Evolutionary conservation across 306 rosid species (phyloP).

Genomic region (Cucurbita moschata): DNA sequence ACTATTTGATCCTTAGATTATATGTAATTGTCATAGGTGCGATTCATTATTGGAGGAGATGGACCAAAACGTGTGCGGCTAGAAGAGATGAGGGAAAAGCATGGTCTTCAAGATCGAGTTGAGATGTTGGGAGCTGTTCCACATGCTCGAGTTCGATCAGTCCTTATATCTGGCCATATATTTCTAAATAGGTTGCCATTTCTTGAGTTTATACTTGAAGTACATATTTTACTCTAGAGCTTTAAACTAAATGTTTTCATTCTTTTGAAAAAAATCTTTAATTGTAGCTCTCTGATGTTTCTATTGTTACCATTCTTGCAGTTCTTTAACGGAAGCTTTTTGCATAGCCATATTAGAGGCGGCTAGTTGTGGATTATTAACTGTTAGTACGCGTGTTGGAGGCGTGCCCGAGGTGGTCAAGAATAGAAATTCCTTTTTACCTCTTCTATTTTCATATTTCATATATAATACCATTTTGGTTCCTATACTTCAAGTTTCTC

Average conservation of each 20-base stretch:
- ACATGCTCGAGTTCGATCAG: conserved; percentile 65
- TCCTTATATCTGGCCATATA: conserved; percentile 70
- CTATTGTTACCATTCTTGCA: conserved; percentile 14
- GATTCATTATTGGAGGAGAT: conserved; percentile 82
- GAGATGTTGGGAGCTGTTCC: conserved; percentile 91
- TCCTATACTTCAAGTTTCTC: not conserved
- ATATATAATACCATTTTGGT: not conserved
- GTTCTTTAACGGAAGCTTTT: conserved; percentile 92
- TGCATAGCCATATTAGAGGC: conserved; percentile 96
- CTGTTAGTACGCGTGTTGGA: conserved; percentile 86
- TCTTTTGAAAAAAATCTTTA: not conserved
- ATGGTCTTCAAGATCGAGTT: conserved; percentile 86
- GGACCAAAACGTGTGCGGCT: conserved; percentile 87
- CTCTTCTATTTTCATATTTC: not conserved
- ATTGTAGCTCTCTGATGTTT: not conserved
- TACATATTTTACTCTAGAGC: not conserved
- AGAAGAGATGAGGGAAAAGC: conserved; percentile 96
- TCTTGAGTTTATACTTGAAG: not conserved
- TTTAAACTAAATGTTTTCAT: not conserved
- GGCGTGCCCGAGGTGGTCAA: conserved; percentile 80
- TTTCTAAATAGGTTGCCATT: conserved; percentile 64
- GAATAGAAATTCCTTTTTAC: not conserved
- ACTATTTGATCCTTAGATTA: not conserved
- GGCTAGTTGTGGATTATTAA: conserved; percentile 94
- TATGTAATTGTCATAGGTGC: conserved; percentile 36